Conservation (phyloP, 345 rosid species). For the Sapria himalayana region DNA sequence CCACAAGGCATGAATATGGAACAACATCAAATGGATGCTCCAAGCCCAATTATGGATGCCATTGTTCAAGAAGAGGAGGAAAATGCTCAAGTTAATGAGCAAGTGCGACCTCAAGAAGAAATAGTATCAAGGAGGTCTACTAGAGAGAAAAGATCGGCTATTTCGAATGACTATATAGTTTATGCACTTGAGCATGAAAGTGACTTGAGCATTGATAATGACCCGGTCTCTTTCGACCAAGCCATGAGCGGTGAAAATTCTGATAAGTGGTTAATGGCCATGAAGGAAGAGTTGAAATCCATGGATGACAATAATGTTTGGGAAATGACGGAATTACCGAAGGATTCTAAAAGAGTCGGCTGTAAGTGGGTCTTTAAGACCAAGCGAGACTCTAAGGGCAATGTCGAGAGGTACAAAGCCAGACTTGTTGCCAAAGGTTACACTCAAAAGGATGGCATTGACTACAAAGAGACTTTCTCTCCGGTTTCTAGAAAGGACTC, state of each 20-base stretch:
- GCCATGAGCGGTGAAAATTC: background rate
- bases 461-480: background rate
- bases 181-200: background rate
- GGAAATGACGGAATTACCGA: background rate
- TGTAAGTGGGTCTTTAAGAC: no score
- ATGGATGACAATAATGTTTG: background rate
- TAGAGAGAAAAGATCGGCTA: background rate
- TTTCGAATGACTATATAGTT: background rate
- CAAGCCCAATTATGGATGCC: no score
- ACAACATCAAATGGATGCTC: no score
- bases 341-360: background rate
- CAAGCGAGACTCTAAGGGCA: no score
- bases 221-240: background rate
- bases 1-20: background rate
- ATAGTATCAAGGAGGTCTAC: background rate
- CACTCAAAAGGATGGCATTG: background rate
- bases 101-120: no score
- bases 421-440: slow-evolving; percentile 3
- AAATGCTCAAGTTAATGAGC: no score
- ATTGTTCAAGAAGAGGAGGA: no score
- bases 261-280: background rate
- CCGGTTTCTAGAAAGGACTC: slow-evolving; percentile 1
- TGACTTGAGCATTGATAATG: background rate
- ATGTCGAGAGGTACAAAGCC: no score
- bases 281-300: background rate